A percentile compares a stretch with the other conserved stretches of the same genome.
Conservation (phyloP, 2,329 filamentous ascomycete species). For the Penicillium sp. region DNA sequence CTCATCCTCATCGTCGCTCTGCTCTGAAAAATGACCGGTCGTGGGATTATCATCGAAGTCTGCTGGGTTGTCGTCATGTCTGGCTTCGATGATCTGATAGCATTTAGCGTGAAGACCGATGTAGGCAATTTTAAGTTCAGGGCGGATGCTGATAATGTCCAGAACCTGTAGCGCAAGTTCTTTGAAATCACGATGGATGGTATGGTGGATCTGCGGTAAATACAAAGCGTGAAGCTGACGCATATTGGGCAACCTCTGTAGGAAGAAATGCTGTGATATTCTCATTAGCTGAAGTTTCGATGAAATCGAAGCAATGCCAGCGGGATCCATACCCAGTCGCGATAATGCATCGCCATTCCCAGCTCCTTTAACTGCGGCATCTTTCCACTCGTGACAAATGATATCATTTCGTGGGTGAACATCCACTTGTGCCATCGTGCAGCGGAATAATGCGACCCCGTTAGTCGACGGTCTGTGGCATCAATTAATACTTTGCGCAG, state of each 20-base stretch:
- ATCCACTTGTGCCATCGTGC: constrained; percentile 66
- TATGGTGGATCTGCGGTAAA: constrained; percentile 63
- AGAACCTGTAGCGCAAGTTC: constrained; percentile 74
- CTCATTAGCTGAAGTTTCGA: constrained; percentile 17
- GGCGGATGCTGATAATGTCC: constrained; percentile 71
- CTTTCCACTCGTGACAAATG: constrained; percentile 70
- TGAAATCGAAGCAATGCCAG: background rate
- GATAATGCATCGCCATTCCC: constrained; percentile 67
- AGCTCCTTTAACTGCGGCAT: constrained; percentile 70
- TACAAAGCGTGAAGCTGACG: constrained; percentile 68
- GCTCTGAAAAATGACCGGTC: constrained; percentile 39
- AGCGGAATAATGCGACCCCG: constrained; percentile 37
- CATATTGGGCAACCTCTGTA: constrained; percentile 68
- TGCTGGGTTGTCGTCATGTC: constrained; percentile 36
- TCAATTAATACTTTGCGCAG: constrained; percentile 71
- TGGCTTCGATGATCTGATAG: constrained; percentile 71
- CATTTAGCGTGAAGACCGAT: constrained; percentile 73
- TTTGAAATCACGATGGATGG: constrained; percentile 59
- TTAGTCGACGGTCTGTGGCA: constrained; percentile 56
- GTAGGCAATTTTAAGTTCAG: constrained; percentile 73
- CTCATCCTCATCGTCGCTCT: constrained; percentile 43
- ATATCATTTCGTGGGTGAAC: constrained; percentile 63
- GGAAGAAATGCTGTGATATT: constrained; percentile 65
- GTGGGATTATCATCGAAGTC: constrained; percentile 32
- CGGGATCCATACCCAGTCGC: constrained; percentile 68